These are phyloP conservation scores for Steccherinum ochraceum DNA, from an alignment of 768 basidiomycete genomes.

Conservation along the genomic window DNA sequence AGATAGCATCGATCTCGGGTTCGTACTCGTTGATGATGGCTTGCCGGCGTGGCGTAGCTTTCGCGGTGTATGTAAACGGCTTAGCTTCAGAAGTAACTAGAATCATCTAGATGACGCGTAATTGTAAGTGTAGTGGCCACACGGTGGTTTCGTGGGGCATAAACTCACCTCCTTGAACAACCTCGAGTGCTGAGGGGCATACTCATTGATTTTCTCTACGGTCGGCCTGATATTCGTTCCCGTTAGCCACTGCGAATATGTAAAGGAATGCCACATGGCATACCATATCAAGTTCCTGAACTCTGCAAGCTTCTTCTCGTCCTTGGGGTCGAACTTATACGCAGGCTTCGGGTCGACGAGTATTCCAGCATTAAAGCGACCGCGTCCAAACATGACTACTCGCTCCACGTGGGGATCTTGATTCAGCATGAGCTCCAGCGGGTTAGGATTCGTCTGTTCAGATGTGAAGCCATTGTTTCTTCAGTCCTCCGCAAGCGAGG, in stretches of 20 bases:
- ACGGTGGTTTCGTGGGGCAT: no score
- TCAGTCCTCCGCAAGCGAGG: neutral
- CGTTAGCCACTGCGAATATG: neutral
- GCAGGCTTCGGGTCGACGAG: slow-evolving; percentile 24
- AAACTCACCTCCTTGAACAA: slow-evolving; percentile 38
- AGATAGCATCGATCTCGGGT: slow-evolving; percentile 32
- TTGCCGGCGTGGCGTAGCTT: slow-evolving; percentile 32
- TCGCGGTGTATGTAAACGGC: slow-evolving; percentile 38
- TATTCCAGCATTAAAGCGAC: slow-evolving; percentile 25
- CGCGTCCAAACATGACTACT: slow-evolving; percentile 29
- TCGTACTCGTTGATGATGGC: slow-evolving; percentile 31
- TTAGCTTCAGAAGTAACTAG: slow-evolving; percentile 30
- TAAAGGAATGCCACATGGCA: neutral
- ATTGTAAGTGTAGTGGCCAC: neutral
- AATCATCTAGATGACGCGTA: slow-evolving; percentile 34
- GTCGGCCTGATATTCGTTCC: slow-evolving; percentile 27
- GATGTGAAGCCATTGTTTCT: slow-evolving; percentile 3
- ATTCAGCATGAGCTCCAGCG: slow-evolving; percentile 30
- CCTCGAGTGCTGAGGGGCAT: slow-evolving; percentile 37
- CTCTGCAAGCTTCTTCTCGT: slow-evolving; percentile 15
- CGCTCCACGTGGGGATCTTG: slow-evolving; percentile 23
- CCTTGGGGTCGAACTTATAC: slow-evolving; percentile 18
- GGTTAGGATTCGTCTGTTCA: slow-evolving; percentile 24
- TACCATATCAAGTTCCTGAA: slow-evolving; percentile 22
- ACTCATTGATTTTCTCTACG: slow-evolving; percentile 33